Evolutionary conservation across 2,329 filamentous ascomycete genomes (phyloP).

Genomic region (Grosmannia serpens): DNA sequence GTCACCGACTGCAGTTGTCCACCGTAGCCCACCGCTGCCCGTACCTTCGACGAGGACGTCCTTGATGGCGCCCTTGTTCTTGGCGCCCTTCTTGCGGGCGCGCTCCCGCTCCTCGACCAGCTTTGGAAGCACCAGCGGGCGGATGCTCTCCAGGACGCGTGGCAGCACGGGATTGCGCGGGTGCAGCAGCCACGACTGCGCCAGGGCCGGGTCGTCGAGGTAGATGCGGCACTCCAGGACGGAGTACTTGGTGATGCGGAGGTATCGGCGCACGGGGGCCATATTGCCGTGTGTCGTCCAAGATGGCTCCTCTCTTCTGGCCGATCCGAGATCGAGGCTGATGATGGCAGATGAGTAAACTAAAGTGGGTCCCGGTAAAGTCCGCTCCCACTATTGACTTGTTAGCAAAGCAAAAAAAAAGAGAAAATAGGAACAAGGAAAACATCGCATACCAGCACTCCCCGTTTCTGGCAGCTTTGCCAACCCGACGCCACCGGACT

Average conservation of each 20-base stretch:
- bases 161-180: constrained; percentile 64
- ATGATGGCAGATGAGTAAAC: too few relatives aligned
- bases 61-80: constrained; percentile 68
- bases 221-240: constrained; percentile 97
- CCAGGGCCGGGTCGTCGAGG: constrained; percentile 77
- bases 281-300: constrained; percentile 32
- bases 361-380: too few relatives aligned
- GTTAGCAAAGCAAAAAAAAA: neutral
- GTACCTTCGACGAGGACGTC: constrained; percentile 77
- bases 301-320: too few relatives aligned
- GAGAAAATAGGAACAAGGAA: neutral
- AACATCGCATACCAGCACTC: neutral
- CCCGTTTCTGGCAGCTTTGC: too few relatives aligned
- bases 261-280: constrained; percentile 80
- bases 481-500: neutral
- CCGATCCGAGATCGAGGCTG: too few relatives aligned
- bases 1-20: too few relatives aligned
- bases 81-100: constrained; percentile 51
- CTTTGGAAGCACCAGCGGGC: constrained; percentile 80
- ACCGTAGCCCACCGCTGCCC: too few relatives aligned
- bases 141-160: constrained; percentile 73
- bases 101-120: constrained; percentile 74
- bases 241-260: constrained; percentile 85
- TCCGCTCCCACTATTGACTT: too few relatives aligned
- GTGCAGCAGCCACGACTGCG: constrained; percentile 73